Base-by-base conservation (phyloP, 192 early-diverging fungal genomes). In the Coemansia furcata region DNA sequence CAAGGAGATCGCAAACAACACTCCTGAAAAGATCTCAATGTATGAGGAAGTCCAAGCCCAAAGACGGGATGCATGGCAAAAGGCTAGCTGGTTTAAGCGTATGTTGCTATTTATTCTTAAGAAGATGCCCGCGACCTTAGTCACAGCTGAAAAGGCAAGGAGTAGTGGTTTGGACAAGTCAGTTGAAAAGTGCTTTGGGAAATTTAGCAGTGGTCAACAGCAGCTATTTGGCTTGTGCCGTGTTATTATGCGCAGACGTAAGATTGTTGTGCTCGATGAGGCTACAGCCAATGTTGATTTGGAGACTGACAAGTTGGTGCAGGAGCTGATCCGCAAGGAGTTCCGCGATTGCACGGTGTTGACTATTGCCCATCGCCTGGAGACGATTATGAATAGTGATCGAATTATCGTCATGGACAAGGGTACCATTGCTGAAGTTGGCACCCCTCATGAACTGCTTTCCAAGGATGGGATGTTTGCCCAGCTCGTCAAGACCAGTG, bases 361-460 rank as follows among this genome's bases (percentile, higher is more conserved):
- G 0, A 86, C 86, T 14, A 89, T 89, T 62, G 88, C 88, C 3
- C 88, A 94, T 74, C 86, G 91, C 47, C 66, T 90, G 11, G 87
- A 90, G 54, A 90, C 89, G 9, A 78, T 86, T 3, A 66, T 81
- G n/a, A 82, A 90, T 67, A 87, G 84, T 59, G 89, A 92, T 65
- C 81, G 83, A 55, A 85, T 93, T 65, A 55, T 92, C 32, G 90
- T 93, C 6, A 73, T 94, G 32, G 85, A 90, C 26, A 50, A 39
- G 7, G 65, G 65, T 17, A 39, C 23, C 26, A 66, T 66, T 38
- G 26, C 44, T 37, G 65, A 66, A 26, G 30, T 66, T 17, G 65
- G 65, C 11, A 29, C 65, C 0, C 65, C 65, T 6, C 32, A 66
- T 30, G 65, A 57, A 23, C 37, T 66, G 54, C 26, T 66, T 49